Evolutionary conservation across 2,329 filamentous ascomycete genomes (phyloP).

Genomic region (Colletotrichum coccodes): DNA sequence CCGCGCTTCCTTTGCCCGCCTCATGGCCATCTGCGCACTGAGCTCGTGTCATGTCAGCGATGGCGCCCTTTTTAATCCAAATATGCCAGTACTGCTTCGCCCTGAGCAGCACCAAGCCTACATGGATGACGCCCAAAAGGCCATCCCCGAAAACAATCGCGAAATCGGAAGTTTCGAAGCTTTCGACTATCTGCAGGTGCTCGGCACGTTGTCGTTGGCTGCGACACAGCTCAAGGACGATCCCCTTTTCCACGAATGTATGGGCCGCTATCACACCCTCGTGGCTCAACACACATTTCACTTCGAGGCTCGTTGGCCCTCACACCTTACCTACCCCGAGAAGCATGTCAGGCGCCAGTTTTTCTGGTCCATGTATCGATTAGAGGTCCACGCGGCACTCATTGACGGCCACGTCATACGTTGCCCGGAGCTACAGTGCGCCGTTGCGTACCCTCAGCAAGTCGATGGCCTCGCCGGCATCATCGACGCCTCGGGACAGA

Average conservation of each 20-base stretch:
- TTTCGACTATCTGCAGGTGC: constrained; percentile 40
- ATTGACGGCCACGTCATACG: constrained; percentile 52
- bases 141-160: constrained; percentile 27
- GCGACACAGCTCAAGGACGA: constrained; percentile 62
- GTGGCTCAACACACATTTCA: constrained; percentile 60
- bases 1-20: constrained; percentile 54
- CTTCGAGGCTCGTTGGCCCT: constrained; percentile 64
- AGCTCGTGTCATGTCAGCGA: constrained; percentile 59
- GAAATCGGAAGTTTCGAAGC: constrained; percentile 19
- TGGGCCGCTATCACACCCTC: constrained; percentile 61
- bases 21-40: constrained; percentile 63
- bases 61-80: constrained; percentile 56
- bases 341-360: constrained; percentile 45
- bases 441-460: constrained; percentile 29
- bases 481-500: constrained; percentile 7
- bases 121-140: constrained; percentile 30
- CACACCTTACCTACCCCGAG: constrained; percentile 53
- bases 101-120: constrained; percentile 26
- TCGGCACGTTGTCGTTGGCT: constrained; percentile 58
- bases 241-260: constrained; percentile 58
- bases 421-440: constrained; percentile 33
- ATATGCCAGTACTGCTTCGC: constrained; percentile 35
- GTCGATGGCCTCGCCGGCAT: constrained; percentile 19
- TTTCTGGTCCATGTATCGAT: constrained; percentile 65
- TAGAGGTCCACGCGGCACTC: constrained; percentile 64